A percentile compares a stretch with the other conserved stretches of the same genome.
Conservation (phyloP, 148 eudicot genomes). For the Arctostaphylos glauca region DNA sequence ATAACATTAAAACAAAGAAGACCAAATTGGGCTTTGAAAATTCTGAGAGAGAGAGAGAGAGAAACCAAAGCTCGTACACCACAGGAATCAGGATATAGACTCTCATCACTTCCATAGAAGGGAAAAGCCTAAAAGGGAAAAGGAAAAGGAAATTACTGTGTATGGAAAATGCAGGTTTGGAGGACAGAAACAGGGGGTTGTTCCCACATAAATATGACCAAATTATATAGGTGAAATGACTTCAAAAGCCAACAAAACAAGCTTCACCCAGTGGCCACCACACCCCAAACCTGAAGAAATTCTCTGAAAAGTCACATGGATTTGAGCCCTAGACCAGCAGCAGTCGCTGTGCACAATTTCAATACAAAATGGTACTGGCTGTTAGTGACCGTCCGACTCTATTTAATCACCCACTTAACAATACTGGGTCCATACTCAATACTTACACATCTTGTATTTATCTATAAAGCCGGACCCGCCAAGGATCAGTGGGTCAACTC, state of each 20-base stretch:
- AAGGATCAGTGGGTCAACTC: not conserved
- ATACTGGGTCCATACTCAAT: not conserved
- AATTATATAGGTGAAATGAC: not conserved
- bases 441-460: too few relatives aligned
- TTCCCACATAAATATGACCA: not conserved
- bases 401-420: not conserved
- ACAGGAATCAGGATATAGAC: too few relatives aligned
- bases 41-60: not conserved
- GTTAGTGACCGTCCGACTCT: not conserved
- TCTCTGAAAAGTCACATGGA: conserved; percentile 6
- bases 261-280: not conserved
- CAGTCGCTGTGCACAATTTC: not conserved
- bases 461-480: not conserved
- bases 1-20: too few relatives aligned
- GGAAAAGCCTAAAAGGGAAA: not conserved
- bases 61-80: too few relatives aligned
- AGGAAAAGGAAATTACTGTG: not conserved
- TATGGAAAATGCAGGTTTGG: not conserved
- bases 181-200: not conserved
- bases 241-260: not conserved
- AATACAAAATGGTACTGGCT: not conserved
- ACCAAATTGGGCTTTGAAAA: too few relatives aligned
- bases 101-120: too few relatives aligned
- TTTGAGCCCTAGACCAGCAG: not conserved
- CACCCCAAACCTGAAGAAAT: not conserved